A percentile compares a stretch with the other conserved stretches of the same genome.
These are phyloP conservation scores for Botryotinia narcissicola DNA, from an alignment of 2,329 filamentous ascomycete genomes.

Conservation along the genomic window DNA sequence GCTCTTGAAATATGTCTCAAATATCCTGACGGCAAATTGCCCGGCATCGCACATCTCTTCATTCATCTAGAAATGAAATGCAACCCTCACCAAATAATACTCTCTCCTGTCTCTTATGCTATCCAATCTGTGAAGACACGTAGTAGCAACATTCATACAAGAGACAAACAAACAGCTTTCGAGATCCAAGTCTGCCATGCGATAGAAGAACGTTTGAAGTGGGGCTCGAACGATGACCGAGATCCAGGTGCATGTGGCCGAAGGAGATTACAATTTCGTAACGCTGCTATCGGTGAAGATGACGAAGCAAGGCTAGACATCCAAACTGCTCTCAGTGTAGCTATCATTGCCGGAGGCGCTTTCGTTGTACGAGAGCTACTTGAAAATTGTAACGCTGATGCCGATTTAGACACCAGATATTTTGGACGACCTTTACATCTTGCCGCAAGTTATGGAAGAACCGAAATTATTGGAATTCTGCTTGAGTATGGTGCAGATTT, in stretches of 20 bases:
- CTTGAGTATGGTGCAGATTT: background rate
- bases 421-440: background rate
- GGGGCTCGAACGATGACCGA: background rate
- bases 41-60: background rate
- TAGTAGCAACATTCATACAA: background rate
- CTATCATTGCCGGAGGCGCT: background rate
- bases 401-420: background rate
- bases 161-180: background rate
- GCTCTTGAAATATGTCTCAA: background rate
- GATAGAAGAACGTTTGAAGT: background rate
- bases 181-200: background rate
- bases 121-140: background rate
- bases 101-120: background rate
- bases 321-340: background rate
- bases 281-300: background rate
- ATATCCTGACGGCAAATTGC: background rate
- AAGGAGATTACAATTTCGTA: background rate
- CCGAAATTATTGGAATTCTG: background rate
- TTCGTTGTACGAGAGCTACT: background rate
- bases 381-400: background rate
- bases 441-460: background rate
- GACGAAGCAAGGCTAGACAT: background rate
- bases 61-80: background rate
- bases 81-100: background rate
- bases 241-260: no score